Conservation (phyloP, 1,284 basidiomycete species). For the Inonotus obliquus region DNA sequence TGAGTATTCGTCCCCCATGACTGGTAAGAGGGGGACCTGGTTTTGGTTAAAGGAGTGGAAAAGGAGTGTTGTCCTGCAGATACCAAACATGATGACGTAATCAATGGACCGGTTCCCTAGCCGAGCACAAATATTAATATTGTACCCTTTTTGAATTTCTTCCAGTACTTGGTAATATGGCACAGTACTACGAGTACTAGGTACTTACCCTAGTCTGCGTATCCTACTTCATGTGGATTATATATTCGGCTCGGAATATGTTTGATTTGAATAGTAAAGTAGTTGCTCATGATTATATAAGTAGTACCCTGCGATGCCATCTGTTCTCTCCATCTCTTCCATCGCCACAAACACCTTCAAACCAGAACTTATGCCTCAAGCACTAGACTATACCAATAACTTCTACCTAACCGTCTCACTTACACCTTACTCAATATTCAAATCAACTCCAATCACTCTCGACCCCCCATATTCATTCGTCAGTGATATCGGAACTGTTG, state of each 20-base stretch:
- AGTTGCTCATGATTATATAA: too few relatives aligned
- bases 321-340: too few relatives aligned
- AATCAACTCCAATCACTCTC: constrained; percentile 22
- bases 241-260: too few relatives aligned
- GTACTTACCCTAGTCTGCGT: too few relatives aligned
- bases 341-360: background rate
- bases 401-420: constrained; percentile 29
- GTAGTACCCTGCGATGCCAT: too few relatives aligned
- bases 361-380: background rate
- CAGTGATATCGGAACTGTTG: constrained; percentile 27
- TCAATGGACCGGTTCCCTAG: too few relatives aligned
- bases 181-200: too few relatives aligned
- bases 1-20: constrained; percentile 19
- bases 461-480: constrained; percentile 23
- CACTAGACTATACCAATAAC: constrained; percentile 24
- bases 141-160: too few relatives aligned
- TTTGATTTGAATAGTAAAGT: too few relatives aligned
- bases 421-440: constrained; percentile 23
- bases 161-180: too few relatives aligned
- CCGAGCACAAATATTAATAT: too few relatives aligned
- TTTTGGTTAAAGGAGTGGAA: background rate
- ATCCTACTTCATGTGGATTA: too few relatives aligned
- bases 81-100: background rate
- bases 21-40: background rate
- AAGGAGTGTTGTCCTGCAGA: background rate